Evolutionary conservation across 192 early-diverging fungal species (phyloP).

Genomic region (Geranomyces michiganensis): DNA sequence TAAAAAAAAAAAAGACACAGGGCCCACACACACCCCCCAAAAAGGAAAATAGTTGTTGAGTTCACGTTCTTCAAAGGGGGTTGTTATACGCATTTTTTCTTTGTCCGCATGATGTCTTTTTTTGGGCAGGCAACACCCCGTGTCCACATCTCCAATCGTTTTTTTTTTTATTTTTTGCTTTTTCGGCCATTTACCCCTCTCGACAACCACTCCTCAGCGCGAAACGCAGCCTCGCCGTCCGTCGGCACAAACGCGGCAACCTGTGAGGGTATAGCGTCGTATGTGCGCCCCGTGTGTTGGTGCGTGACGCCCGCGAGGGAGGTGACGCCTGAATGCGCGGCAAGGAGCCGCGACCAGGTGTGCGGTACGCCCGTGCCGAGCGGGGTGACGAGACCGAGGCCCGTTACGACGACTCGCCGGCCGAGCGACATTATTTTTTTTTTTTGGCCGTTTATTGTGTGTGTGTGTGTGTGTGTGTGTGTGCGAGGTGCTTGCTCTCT

Average conservation of each 20-base stretch:
- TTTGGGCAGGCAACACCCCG: neutral
- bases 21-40: too few species aligned
- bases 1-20: too few species aligned
- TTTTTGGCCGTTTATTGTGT: too few species aligned
- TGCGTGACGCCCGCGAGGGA: constrained; percentile 54
- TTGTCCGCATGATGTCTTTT: too few species aligned
- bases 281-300: constrained; percentile 31
- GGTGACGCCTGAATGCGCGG: constrained; percentile 74
- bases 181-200: constrained; percentile 77
- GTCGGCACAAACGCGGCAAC: constrained; percentile 73
- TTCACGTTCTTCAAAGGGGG: too few species aligned
- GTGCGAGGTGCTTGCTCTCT: too few species aligned
- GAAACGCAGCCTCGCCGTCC: constrained; percentile 17
- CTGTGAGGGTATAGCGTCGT: constrained; percentile 70
- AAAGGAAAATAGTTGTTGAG: too few species aligned
- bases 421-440: constrained; percentile 21
- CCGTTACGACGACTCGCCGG: constrained; percentile 91
- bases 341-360: constrained; percentile 74
- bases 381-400: constrained; percentile 90
- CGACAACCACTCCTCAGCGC: constrained; percentile 69
- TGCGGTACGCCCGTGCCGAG: constrained; percentile 73
- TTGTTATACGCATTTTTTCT: too few species aligned
- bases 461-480: too few species aligned
- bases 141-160: neutral
- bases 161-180: too few species aligned